Evolutionary conservation across 177 flowering plant species (phyloP).

Genomic region (Vitis hybrid): DNA sequence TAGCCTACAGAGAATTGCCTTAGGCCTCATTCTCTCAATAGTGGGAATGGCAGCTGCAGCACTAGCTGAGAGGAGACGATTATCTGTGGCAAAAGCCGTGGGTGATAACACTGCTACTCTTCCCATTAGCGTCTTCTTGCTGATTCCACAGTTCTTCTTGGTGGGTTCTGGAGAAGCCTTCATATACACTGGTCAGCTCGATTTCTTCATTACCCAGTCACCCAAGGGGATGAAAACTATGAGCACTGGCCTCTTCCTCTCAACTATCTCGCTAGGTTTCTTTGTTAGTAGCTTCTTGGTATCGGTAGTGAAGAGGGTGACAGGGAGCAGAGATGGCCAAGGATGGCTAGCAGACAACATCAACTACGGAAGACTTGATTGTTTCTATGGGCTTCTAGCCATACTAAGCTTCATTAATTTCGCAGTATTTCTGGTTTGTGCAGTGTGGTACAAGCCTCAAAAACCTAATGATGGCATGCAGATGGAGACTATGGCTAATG

Average conservation of each 20-base stretch:
- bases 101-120: conserved; percentile 21
- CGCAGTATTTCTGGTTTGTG: conserved; percentile 55
- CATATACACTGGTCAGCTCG: conserved; percentile 93
- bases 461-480: conserved; percentile 23
- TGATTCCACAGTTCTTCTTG: conserved; percentile 84
- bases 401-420: conserved; percentile 60
- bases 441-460: conserved; percentile 64
- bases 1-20: conserved; percentile 59
- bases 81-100: conserved; percentile 52
- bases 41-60: conserved; percentile 77
- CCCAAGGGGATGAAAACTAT: conserved; percentile 93
- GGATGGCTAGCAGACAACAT: conserved; percentile 85
- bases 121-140: conserved; percentile 59
- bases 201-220: conserved; percentile 87
- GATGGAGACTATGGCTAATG: conserved; percentile 35
- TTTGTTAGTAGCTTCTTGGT: conserved; percentile 84
- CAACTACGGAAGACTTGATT: conserved; percentile 72
- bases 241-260: conserved; percentile 93
- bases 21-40: conserved; percentile 65
- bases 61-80: conserved; percentile 50
- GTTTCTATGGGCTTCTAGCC: conserved; percentile 68
- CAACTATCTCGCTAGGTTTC: conserved; percentile 82
- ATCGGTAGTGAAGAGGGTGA: conserved; percentile 58
- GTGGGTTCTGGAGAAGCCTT: conserved; percentile 91
- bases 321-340: conserved; percentile 34